Percentiles rank a stretch among this genome's conserved stretches.
Conservation (phyloP, 2,329 filamentous ascomycete species). For the Fusarium austroafricanum region DNA sequence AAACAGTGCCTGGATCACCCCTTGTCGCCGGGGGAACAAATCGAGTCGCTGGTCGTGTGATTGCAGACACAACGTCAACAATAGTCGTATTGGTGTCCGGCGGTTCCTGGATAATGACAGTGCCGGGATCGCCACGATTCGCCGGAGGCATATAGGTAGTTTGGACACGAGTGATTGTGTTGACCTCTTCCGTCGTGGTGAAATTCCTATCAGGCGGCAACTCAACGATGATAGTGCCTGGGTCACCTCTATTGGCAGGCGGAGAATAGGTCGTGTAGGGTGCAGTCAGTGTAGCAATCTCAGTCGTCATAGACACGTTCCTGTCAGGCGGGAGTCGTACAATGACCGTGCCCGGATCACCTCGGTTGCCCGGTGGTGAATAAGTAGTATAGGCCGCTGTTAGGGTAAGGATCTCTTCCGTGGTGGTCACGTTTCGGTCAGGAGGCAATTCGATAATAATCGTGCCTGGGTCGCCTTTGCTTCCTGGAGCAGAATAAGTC, state of each 20-base stretch:
- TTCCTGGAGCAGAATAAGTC: constrained; percentile 3
- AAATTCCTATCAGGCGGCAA: constrained; percentile 24
- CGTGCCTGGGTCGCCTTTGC: constrained; percentile 19
- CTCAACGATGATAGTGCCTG: constrained; percentile 24
- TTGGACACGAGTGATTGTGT: background rate
- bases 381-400: constrained; percentile 16
- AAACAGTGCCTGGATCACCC: constrained; percentile 26
- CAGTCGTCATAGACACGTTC: constrained; percentile 18
- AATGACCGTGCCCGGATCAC: constrained; percentile 25
- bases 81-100: constrained; percentile 24
- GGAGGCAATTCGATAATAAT: constrained; percentile 24
- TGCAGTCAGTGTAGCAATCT: constrained; percentile 5
- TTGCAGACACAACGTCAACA: constrained; percentile 12
- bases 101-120: constrained; percentile 23
- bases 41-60: constrained; percentile 16
- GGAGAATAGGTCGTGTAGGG: constrained; percentile 16
- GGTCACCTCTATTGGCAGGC: constrained; percentile 12
- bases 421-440: constrained; percentile 18
- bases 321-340: constrained; percentile 11
- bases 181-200: constrained; percentile 10
- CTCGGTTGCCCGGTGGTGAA: constrained; percentile 2
- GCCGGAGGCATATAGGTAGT: constrained; percentile 20
- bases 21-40: constrained; percentile 2
- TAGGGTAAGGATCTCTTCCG: background rate
- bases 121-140: constrained; percentile 22